These are phyloP conservation scores for Septoria petroselini DNA, from an alignment of 2,329 filamentous ascomycete genomes.

Conservation along the genomic window DNA sequence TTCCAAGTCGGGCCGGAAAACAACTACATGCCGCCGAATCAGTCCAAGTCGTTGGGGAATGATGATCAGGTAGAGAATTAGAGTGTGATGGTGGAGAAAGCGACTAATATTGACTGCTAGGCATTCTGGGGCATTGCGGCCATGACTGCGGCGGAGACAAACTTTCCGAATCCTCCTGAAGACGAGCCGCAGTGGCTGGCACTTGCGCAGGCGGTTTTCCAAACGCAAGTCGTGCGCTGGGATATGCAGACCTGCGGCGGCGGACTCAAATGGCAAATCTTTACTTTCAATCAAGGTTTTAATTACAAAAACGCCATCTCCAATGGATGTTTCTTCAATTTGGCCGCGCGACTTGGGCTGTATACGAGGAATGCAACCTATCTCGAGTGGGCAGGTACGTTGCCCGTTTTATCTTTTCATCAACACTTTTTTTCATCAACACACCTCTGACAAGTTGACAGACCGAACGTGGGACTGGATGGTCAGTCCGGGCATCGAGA, in stretches of 20 bases:
- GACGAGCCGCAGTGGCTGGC: slow-evolving; percentile 46
- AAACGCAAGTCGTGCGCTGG: slow-evolving; percentile 41
- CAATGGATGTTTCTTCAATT: slow-evolving; percentile 53
- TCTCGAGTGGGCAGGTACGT: slow-evolving; percentile 56
- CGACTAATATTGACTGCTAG: not conserved
- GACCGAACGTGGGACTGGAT: slow-evolving; percentile 38
- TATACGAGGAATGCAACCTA: slow-evolving; percentile 52
- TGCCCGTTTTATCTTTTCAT: no score
- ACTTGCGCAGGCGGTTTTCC: slow-evolving; percentile 45
- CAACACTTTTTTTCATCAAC: no score
- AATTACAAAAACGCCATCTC: slow-evolving; percentile 51
- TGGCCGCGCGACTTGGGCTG: slow-evolving; percentile 45
- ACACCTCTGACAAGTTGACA: slow-evolving; percentile 13
- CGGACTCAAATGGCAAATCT: slow-evolving; percentile 38
- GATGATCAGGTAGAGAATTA: slow-evolving; percentile 56
- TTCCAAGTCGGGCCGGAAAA: slow-evolving; percentile 57
- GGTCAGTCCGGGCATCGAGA: slow-evolving; percentile 44
- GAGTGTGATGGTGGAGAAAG: no score
- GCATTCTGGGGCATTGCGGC: slow-evolving; percentile 58
- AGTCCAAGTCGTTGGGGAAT: slow-evolving; percentile 48
- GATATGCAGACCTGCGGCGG: slow-evolving; percentile 39
- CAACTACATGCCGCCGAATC: slow-evolving; percentile 57
- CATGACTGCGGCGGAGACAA: slow-evolving; percentile 55
- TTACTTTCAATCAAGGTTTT: slow-evolving; percentile 51
- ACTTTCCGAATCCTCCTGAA: slow-evolving; percentile 46